Base-by-base conservation (phyloP, 2,329 filamentous ascomycete genomes). In the Pseudogymnoascus sp. region DNA sequence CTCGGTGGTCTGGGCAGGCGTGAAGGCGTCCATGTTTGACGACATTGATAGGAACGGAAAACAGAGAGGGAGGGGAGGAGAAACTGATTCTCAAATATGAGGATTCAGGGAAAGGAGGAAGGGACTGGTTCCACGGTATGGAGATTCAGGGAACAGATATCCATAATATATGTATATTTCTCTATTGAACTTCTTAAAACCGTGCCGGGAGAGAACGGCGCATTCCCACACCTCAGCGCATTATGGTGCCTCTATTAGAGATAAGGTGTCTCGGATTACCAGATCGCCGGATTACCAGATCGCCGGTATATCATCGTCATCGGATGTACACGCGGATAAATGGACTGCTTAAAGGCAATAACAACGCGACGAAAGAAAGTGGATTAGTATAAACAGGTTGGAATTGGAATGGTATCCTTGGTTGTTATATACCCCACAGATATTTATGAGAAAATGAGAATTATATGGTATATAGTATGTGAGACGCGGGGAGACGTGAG, bases 1-100 rank as follows among this genome's bases (percentile, higher is more conserved):
- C 71, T 83, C 80, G 7, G 78, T 78, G 36, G 81, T 78, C 72
- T 84, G 78, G 13, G 71, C 68, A 0, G 80, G 78, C 4, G 78
- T 78, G 69, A 80, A 80, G 4, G 78, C 73, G 64, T 80, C 70
- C 70, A 72, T 71, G 59, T 28, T 50, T 5, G 13, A 11, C 11
- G 33, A 15, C 11, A 36, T 3, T 36, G 33, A 36, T 11, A 15
- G 11, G 33, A 36, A 36, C 33, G 33, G 33, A 15, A 15, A 36
- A 36, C 15, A 36, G 13, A 36, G 4, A 5, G 33, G 5, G 33
- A n/a, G n/a, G n/a, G 33, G 33, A 36, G 33, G 33, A 15, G 33
- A 36, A 36, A 36, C 11, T 36, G 33, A 36, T 36, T 13, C 6
- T 3, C 13, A 36, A 36, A 36, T 36, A 15, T 15, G 33, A 15